Conservation (phyloP, 148 eudicot genomes). For the Suaeda aralocaspica region DNA sequence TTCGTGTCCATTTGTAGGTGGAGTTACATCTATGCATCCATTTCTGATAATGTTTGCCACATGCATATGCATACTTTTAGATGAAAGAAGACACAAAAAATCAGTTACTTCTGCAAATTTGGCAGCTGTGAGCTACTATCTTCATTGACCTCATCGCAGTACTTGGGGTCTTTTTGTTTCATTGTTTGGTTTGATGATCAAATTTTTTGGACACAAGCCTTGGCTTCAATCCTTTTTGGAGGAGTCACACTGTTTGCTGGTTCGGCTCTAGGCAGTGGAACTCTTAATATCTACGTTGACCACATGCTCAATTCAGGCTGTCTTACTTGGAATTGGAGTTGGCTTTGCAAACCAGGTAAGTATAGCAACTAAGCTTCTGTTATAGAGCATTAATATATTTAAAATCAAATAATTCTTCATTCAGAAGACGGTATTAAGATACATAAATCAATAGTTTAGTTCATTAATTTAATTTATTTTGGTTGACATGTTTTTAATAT, state of each 20-base stretch:
- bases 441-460: no score
- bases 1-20: conserved; percentile 37
- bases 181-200: conserved; percentile 32
- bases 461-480: no score
- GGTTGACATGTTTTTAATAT: no score
- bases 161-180: conserved; percentile 43
- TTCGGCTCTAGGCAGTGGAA: conserved; percentile 29
- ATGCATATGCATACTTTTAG: conserved; percentile 25
- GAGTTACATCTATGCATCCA: conserved; percentile 48
- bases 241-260: conserved; percentile 39
- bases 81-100: conserved; percentile 33
- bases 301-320: conserved; percentile 45
- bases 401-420: no score
- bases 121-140: conserved; percentile 40
- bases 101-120: conserved; percentile 50
- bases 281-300: conserved; percentile 30
- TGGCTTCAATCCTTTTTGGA: conserved; percentile 38
- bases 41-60: conserved; percentile 46
- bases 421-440: no score
- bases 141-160: conserved; percentile 42
- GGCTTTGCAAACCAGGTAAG: conserved; percentile 50
- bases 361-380: neutral
- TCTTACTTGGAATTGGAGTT: conserved; percentile 47
- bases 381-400: no score
- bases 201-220: conserved; percentile 39